Base-by-base conservation (phyloP, 2,329 filamentous ascomycete genomes). In the Teratosphaeria viscida region DNA sequence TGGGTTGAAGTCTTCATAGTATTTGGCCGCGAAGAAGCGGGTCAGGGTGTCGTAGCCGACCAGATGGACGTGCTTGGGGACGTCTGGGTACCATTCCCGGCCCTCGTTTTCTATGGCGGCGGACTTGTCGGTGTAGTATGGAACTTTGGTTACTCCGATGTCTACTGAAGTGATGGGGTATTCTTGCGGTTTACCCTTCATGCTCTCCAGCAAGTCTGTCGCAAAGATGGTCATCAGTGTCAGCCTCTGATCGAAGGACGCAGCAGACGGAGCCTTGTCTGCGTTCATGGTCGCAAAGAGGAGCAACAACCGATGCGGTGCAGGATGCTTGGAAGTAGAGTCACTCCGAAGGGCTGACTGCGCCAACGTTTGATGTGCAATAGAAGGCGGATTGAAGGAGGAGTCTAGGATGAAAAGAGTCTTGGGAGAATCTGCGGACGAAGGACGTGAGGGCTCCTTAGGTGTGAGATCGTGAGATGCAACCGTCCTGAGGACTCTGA, bases 41-140 rank as follows among this genome's bases (percentile, higher is more conserved):
- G 87, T 83, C 6, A 92, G 74, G 0, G 89, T 92, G 67, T 92
- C 89, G 70, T 85, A 92, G 32, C 89, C 89, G 1, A 84, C 82
- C 2, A 92, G 80, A 67, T 89, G 89, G 3, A 88, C 75, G 66
- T 90, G 87, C 57, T 60, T 68, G 0, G 76, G 75, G 7, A 67
- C 62, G 19, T 68, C 67, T 0, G 74, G 67, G 56, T 71, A 72
- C 3, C 67, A 69, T 16, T 74, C 68, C 12, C 52, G 59, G 52
- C 64, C 68, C 57, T 75, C 74, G 8, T 71, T 67, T 0, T 77
- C 74, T 32, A 92, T 84, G 1, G 82, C 83, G 12, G 68, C 65
- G 7, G 84, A 83, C 74, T 92, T 92, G 67, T 86, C 85, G 60
- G 84, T 83, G 67, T 92, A 94, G 70, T 86, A 91, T 0, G 89